Evolutionary conservation across 2,329 filamentous ascomycete genomes (phyloP).

Genomic region (Paracamarosporium sp.): DNA sequence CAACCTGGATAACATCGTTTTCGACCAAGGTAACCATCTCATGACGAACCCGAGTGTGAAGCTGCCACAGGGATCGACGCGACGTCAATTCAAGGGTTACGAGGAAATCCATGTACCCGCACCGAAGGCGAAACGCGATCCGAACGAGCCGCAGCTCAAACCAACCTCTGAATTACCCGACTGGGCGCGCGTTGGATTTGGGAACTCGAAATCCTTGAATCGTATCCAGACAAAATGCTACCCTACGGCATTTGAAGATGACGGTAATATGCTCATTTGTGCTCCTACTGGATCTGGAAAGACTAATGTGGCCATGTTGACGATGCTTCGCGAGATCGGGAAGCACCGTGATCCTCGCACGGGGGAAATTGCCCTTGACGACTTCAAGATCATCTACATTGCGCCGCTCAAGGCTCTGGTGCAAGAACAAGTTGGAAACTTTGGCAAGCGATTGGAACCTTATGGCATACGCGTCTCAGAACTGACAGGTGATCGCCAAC

Average conservation of each 20-base stretch:
- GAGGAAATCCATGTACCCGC: slow-evolving; percentile 97
- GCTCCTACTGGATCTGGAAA: slow-evolving; percentile 97
- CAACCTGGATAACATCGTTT: slow-evolving; percentile 94
- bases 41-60: slow-evolving; percentile 99
- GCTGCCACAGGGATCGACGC: slow-evolving; percentile 91
- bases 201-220: slow-evolving; percentile 85
- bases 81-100: slow-evolving; percentile 95
- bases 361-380: slow-evolving; percentile 92
- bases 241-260: slow-evolving; percentile 86
- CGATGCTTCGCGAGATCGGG: slow-evolving; percentile 94
- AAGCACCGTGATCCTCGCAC: slow-evolving; percentile 89
- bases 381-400: slow-evolving; percentile 99
- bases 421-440: slow-evolving; percentile 97
- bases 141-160: slow-evolving; percentile 76
- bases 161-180: slow-evolving; percentile 89
- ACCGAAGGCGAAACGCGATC: slow-evolving; percentile 84
- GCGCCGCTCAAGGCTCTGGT: slow-evolving; percentile 94
- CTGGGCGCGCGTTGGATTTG: slow-evolving; percentile 89
- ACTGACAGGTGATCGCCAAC: slow-evolving; percentile 93
- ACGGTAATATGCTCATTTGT: slow-evolving; percentile 97
- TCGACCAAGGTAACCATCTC: slow-evolving; percentile 97
- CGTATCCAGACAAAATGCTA: slow-evolving; percentile 95
- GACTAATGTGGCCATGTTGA: slow-evolving; percentile 97
- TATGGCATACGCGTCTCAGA: slow-evolving; percentile 95
- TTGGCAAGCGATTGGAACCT: slow-evolving; percentile 86